These are phyloP conservation scores for Amanita molliuscula DNA, from an alignment of 768 basidiomycete genomes.

Conservation along the genomic window DNA sequence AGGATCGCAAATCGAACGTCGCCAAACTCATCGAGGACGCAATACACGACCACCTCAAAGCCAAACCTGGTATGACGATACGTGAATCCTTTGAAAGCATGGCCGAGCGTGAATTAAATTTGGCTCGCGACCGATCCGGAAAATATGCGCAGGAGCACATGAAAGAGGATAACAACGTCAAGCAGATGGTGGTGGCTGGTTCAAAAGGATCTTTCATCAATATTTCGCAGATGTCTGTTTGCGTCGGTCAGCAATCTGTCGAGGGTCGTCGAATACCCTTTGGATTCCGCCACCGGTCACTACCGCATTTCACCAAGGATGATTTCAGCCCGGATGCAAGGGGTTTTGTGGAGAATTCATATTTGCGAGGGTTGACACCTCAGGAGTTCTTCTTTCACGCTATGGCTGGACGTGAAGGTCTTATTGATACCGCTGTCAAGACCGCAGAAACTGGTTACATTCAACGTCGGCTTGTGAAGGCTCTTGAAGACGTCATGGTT, in stretches of 20 bases:
- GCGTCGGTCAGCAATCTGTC: slow-evolving; percentile 97
- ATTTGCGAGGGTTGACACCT: slow-evolving; percentile 89
- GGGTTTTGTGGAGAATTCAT: slow-evolving; percentile 98
- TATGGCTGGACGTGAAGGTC: slow-evolving; percentile 98
- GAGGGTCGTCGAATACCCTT: slow-evolving; percentile 98
- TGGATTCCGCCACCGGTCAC: slow-evolving; percentile 91
- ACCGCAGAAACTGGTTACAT: slow-evolving; percentile 99
- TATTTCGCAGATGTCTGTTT: slow-evolving; percentile 99
- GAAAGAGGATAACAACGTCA: slow-evolving; percentile 99
- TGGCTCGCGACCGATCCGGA: slow-evolving; percentile 92
- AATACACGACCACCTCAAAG: slow-evolving; percentile 77
- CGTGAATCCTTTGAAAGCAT: slow-evolving; percentile 95
- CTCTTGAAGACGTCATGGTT: slow-evolving; percentile 94
- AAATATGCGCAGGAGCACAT: slow-evolving; percentile 94
- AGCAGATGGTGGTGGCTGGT: slow-evolving; percentile 99
- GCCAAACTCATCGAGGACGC: slow-evolving; percentile 71
- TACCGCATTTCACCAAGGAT: slow-evolving; percentile 97
- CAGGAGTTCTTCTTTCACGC: slow-evolving; percentile 99
- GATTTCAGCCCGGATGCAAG: slow-evolving; percentile 97
- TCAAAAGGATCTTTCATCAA: slow-evolving; percentile 99
- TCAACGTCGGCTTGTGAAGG: slow-evolving; percentile 96
- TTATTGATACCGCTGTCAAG: slow-evolving; percentile 99
- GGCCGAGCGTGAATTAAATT: slow-evolving; percentile 85
- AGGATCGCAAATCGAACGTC: slow-evolving; percentile 74
- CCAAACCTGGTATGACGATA: slow-evolving; percentile 96